A percentile compares a stretch with the other conserved stretches of the same genome.
These are phyloP conservation scores for Flaveria floridana DNA, from an alignment of 140 eudicot species.

Conservation along the genomic window DNA sequence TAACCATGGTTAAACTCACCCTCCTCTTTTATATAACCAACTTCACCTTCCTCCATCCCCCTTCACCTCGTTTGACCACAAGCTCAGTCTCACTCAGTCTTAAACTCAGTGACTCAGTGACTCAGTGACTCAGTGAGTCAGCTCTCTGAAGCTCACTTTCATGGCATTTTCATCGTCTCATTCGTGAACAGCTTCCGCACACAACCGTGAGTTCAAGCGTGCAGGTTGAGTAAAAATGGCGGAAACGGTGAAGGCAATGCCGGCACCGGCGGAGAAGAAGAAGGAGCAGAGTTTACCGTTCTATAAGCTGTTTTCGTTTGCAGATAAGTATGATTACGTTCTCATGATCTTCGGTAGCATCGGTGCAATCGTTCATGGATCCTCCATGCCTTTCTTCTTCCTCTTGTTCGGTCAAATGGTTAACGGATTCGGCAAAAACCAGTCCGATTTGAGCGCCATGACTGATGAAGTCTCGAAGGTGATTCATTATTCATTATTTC, in stretches of 20 bases:
- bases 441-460: constrained; percentile 70
- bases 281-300: constrained; percentile 91
- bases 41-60: constrained; percentile 21
- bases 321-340: constrained; percentile 63
- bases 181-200: not conserved
- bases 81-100: constrained; percentile 24
- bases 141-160: constrained; percentile 20
- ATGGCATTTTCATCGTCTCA: constrained; percentile 23
- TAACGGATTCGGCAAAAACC: constrained; percentile 94
- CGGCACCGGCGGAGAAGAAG: constrained; percentile 81
- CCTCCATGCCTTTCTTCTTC: constrained; percentile 69
- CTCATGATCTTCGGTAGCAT: constrained; percentile 57
- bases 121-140: not conserved
- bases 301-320: constrained; percentile 74
- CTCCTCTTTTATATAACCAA: constrained; percentile 37
- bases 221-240: constrained; percentile 41
- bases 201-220: constrained; percentile 4
- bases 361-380: constrained; percentile 64
- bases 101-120: not conserved
- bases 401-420: constrained; percentile 89
- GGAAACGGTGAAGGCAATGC: constrained; percentile 51
- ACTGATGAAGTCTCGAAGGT: constrained; percentile 95
- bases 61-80: constrained; percentile 37
- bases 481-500: not conserved
- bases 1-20: constrained; percentile 36